phyloP scores from a whole-genome alignment of 2,329 filamentous ascomycete genomes.

The Anisogramma anomala region DNA sequence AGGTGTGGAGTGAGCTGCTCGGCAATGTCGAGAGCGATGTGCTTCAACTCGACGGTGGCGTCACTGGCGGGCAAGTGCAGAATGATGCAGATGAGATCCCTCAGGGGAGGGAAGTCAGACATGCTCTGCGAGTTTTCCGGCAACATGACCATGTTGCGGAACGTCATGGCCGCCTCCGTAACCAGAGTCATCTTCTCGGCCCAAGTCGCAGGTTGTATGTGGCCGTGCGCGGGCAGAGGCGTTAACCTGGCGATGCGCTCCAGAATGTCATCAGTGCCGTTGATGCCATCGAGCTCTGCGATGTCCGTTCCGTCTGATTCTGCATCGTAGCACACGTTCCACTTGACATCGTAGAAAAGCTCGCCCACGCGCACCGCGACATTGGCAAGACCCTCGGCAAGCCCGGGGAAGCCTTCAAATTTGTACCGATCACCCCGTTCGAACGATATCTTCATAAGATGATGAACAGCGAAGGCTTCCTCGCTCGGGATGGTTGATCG shows the following conservation, averaged over 20 bases:
- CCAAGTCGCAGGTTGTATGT: slow-evolving; percentile 62
- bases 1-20: slow-evolving; percentile 82
- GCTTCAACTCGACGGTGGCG: slow-evolving; percentile 70
- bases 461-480: slow-evolving; percentile 85
- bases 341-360: slow-evolving; percentile 72
- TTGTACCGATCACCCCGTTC: slow-evolving; percentile 93
- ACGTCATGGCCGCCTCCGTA: slow-evolving; percentile 74
- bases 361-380: slow-evolving; percentile 69
- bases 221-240: slow-evolving; percentile 48
- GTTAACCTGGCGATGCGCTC: slow-evolving; percentile 56
- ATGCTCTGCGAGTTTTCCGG: slow-evolving; percentile 79
- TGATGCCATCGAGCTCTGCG: slow-evolving; percentile 38
- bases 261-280: slow-evolving; percentile 63
- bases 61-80: slow-evolving; percentile 65
- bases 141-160: slow-evolving; percentile 93
- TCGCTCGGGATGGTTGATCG: slow-evolving; percentile 70
- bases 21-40: slow-evolving; percentile 81
- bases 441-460: slow-evolving; percentile 89
- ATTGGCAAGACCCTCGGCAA: slow-evolving; percentile 79
- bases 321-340: slow-evolving; percentile 60
- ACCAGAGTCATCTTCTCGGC: slow-evolving; percentile 62
- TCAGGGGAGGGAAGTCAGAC: slow-evolving; percentile 60
- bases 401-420: slow-evolving; percentile 79
- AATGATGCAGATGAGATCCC: slow-evolving; percentile 73
- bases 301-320: slow-evolving; percentile 42